Base-by-base conservation (phyloP, 2,329 filamentous ascomycete species). In the Diaporthe nobilis region DNA sequence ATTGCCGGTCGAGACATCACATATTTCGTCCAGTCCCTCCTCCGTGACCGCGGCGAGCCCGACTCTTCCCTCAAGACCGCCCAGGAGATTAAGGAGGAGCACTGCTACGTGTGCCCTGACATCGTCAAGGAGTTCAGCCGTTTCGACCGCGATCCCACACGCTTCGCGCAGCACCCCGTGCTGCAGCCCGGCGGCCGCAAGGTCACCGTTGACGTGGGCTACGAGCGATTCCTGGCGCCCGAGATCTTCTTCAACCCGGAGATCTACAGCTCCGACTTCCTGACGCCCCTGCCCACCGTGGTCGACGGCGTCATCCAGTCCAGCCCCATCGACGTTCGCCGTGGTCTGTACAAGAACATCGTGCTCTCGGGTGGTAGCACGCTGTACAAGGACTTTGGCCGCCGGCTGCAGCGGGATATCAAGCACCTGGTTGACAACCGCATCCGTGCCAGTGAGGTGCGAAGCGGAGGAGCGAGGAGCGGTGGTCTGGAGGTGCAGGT, bases 161-260 rank as follows among this genome's bases (percentile, higher is more conserved):
- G 95, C 65, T 98, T 99, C 87, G 90, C 94, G 81, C 95, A 98
- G 87, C 96, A 99, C 85, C 92, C 93, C 28, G 95, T 98, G 75
- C 92, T 92, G 75, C 93, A 97, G 76, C 93, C 95, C 37, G 96
- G 96, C 80, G 97, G 97, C 78, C 93, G 94, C 80, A 92, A 94
- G 80, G 93, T 96, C 31, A 91, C 89, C 2, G 95, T 99, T 63
- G 97, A 99, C 81, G 94, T 99, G 72, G 97, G 97, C 72, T 99
- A 98, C 86, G 97, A 99, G 85, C 94, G 97, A 47, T 99, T 99
- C 90, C 90, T 99, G 76, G 97, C 97, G 3, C 97, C 97, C 34
- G 97, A 99, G 85, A 99, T 99, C 83, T 99, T 99, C 87, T 99
- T 99, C 92, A 99, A 99, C 86, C 97, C 97, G 42, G 97, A 99